Evolutionary conservation across 1,284 basidiomycete species (phyloP), one percentile per base, ranked within the genome.

Genomic region (Microstroma glucosiphilum): DNA sequence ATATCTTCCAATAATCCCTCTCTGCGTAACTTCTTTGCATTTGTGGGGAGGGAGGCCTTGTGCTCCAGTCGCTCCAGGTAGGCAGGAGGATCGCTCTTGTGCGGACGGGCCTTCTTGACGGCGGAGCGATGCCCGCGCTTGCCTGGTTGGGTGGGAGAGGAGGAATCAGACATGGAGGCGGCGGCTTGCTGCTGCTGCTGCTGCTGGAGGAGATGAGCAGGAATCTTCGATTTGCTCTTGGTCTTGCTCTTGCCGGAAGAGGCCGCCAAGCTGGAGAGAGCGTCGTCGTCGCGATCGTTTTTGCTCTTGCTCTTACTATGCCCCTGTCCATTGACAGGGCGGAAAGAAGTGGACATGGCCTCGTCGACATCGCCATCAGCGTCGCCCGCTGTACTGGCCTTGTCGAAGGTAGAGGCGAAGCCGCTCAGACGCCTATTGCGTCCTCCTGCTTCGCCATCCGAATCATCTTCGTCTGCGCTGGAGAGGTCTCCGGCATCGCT

Each of bases 311-410:
- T 54, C 60, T 67, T 67, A 15, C 64, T 48, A 0, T 56, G 21
- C 1, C 62, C 61, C 12, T 66, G 60, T 4, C 60, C 49, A 17
- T 59, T 26, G 8, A 60, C 56, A 0, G 69, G 62, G 66, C 70
- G 65, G 21, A 9, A 56, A 13, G 7, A 66, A 65, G 19, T 70
- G 70, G 12, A 66, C 60, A 13, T 58, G 51, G 23, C 15, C 57
- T 42, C 19, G 48, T 37, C 17, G 41, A 30, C 21, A 37, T 49
- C 54, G 62, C 56, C 30, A 21, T 25, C 49, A 11, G 8, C 40
- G 37, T 12, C 48, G 25, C 23, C 51, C 7, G 17, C 2, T 13
- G 42, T 17, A 21, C 15, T n/a, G 56, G 17, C 37, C 58, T 11
- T 53, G 37, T 26, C 26, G 41, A 17, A 48, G 26, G 55, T 61